Conservation (phyloP, 768 basidiomycete genomes). For the Glaciozyma antarctica region DNA sequence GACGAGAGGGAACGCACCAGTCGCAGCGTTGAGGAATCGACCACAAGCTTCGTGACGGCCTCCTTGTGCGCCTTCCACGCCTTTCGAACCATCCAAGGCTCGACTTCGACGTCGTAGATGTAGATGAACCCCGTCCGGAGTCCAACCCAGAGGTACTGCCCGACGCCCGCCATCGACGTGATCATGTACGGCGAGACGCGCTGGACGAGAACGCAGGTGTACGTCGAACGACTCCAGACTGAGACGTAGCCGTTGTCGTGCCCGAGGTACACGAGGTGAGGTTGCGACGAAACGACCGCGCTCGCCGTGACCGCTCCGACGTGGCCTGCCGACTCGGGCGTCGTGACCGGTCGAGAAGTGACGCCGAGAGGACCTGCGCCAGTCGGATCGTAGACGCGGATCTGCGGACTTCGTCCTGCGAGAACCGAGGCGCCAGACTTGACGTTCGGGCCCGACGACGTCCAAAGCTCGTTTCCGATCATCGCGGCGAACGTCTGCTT, state of each 20-base stretch:
- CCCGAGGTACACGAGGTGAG: slow-evolving; percentile 64
- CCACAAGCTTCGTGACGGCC: slow-evolving; percentile 54
- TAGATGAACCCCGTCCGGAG: slow-evolving; percentile 69
- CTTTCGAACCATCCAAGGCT: slow-evolving; percentile 81
- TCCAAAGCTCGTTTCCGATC: slow-evolving; percentile 72
- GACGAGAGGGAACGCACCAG: slow-evolving; percentile 44
- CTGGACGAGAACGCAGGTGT: slow-evolving; percentile 20
- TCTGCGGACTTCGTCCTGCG: slow-evolving; percentile 41
- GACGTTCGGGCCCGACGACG: slow-evolving; percentile 46
- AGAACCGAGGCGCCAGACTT: slow-evolving; percentile 42
- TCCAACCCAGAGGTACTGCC: slow-evolving; percentile 77
- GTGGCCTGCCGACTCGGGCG: slow-evolving; percentile 57
- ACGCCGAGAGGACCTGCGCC: slow-evolving; percentile 22
- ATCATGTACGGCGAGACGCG: slow-evolving; percentile 58
- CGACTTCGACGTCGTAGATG: slow-evolving; percentile 58
- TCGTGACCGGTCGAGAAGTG: slow-evolving; percentile 39
- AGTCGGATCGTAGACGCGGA: slow-evolving; percentile 64
- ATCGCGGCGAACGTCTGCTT: slow-evolving; percentile 71
- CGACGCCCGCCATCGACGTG: slow-evolving; percentile 71
- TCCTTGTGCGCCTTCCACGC: slow-evolving; percentile 70
- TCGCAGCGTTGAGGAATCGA: slow-evolving; percentile 68
- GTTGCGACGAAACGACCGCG: slow-evolving; percentile 60
- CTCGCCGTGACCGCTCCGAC: slow-evolving; percentile 76
- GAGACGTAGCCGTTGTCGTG: slow-evolving; percentile 86
- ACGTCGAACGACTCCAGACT: slow-evolving; percentile 52